Percentiles rank a stretch among this genome's conserved stretches.
Conservation (phyloP, 1,139 yeast species). For the Blastobotrys capitulatus region DNA sequence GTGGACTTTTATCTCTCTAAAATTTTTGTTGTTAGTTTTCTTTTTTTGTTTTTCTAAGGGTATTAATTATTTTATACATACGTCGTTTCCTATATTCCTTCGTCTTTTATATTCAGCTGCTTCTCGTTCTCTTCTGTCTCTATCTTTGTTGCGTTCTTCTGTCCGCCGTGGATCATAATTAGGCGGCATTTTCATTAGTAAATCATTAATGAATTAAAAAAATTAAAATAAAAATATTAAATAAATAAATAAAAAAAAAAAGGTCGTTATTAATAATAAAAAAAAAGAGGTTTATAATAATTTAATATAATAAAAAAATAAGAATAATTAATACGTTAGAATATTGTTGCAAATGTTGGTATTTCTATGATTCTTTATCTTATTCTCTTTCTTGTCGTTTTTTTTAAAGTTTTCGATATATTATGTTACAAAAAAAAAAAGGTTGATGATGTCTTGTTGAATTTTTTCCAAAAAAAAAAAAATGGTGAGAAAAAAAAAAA, state of each 20-base stretch:
- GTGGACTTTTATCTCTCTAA: not conserved
- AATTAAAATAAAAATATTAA: not conserved
- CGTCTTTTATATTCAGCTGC: constrained; percentile 31
- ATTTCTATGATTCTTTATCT: no score
- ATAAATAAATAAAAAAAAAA: not conserved
- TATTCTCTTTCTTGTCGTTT: no score
- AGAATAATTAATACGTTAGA: not conserved
- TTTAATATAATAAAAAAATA: not conserved
- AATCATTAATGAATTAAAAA: not conserved
- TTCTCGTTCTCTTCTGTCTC: constrained; percentile 29
- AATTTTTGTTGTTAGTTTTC: not conserved
- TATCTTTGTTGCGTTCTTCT: constrained; percentile 28
- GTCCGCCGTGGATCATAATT: constrained; percentile 16
- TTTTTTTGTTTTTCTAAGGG: no score
- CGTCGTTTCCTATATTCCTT: constrained; percentile 17
- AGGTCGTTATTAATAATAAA: not conserved
- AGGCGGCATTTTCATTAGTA: constrained; percentile 8
- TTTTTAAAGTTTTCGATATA: no score
- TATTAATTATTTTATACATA: not conserved
- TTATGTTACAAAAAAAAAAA: no score
- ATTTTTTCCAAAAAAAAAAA: no score
- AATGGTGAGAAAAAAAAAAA: no score
- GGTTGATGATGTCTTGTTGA: no score
- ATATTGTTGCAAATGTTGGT: not conserved
- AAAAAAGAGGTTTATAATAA: not conserved